Percentiles rank a stretch among this genome's conserved stretches.
phyloP scores from a whole-genome alignment of 1,284 basidiomycete species.

The Microbotryomycetes sp. region DNA sequence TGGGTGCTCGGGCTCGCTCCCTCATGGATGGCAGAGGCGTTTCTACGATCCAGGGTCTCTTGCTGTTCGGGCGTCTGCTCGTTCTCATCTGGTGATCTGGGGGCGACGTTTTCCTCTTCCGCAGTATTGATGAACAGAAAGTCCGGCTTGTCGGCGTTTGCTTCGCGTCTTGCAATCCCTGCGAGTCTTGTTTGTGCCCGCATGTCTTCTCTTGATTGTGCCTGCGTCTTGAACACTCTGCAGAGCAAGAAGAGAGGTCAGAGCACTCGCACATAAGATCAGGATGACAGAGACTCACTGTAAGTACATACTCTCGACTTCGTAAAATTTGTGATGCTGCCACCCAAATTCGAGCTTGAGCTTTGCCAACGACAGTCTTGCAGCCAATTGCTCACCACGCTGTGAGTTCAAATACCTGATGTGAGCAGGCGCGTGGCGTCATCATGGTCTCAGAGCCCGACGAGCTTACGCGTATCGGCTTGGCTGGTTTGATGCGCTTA shows the following conservation, averaged over 20 bases:
- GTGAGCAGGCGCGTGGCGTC: neutral
- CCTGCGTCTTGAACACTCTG: neutral
- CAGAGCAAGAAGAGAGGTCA: neutral
- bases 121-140: neutral
- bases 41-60: neutral
- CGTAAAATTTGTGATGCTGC: constrained; percentile 13
- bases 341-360: constrained; percentile 20
- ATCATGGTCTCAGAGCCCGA: too few relatives aligned
- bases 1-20: too few relatives aligned
- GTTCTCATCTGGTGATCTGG: too few relatives aligned
- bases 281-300: neutral
- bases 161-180: neutral
- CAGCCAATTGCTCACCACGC: neutral
- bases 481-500: too few relatives aligned
- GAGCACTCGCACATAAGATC: too few relatives aligned
- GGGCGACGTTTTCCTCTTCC: neutral
- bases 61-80: too few relatives aligned
- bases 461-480: too few relatives aligned
- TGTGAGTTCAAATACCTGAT: neutral
- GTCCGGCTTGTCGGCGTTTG: neutral
- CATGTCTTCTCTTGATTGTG: neutral
- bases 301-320: constrained; percentile 20
- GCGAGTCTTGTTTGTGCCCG: neutral
- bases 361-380: constrained; percentile 13
- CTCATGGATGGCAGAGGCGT: neutral